Evolutionary conservation across 495 filamentous ascomycete species (phyloP), one percentile per base, ranked within the genome.

Genomic region (Pseudomonodictys pantanalensis): DNA sequence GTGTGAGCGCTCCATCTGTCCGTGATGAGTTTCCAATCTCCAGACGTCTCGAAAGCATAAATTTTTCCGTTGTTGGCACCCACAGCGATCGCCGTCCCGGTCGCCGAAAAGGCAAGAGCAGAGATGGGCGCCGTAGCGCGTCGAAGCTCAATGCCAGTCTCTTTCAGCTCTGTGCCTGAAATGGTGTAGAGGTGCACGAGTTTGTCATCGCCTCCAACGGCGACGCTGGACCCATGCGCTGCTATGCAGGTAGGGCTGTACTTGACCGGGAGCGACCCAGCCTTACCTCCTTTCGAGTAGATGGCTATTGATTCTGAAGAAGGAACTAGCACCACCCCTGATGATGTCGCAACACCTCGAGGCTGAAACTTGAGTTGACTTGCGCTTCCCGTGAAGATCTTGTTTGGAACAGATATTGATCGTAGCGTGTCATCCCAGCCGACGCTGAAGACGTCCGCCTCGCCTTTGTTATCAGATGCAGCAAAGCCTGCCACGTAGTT

Each of bases 341-440:
- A 72, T 10, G 75, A 72, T 52, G 76, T 72, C 10, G 77, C 73
- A 35, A 86, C 67, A 7, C 77, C 81, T 67, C 84, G 85, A 0
- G 86, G 86, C 66, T 89, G 86, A 57, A 78, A 81, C 20, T 73
- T 73, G 41, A 83, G 73, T 48, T 82, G 82, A 42, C 69, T 72
- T 2, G 76, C 68, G 23, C 64, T 74, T 57, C 80, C 82, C 28
- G 77, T 80, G 69, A 86, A 89, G 6, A 78, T 83, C 56, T 78
- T 78, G 38, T 79, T 79, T 0, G 76, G 73, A 44, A 75, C 62
- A 62, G 93, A 88, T 58, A 95, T 79, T 35, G 82, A 85, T 56
- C 92, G 88, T 33, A 96, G 81, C 4, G 89, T 92, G 71, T 98
- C 93, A 72, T 98, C 93, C 93, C 93, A 97, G 65, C 84, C 91